Evolutionary conservation across 129 eudicot species (phyloP), one percentile per base, ranked within the genome.

Genomic region (Flaveria linearis): DNA sequence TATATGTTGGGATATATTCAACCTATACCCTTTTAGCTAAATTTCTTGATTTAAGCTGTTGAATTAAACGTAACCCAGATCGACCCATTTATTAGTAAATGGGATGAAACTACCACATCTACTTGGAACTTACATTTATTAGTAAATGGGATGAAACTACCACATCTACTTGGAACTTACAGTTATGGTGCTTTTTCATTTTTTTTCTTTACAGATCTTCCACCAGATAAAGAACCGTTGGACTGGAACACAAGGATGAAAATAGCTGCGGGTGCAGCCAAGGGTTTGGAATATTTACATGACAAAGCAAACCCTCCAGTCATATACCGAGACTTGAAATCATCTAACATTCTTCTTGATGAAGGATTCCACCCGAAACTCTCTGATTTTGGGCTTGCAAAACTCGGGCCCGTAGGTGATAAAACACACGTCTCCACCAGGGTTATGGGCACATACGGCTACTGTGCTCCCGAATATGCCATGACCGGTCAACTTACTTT

Each of bases 381-480:
- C 45, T 93, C 98, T 1, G 98, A 93, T 81, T 93, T 93, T 69
- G 98, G 98, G 58, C 98, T 93, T 43, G 98, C 98, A 15, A 93
- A 93, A 82, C 81, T 93, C 39, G 98, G 98, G 2, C 98, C 98
- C 5, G 95, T 93, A 62, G 98, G 98, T 23, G 98, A 93, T 80
- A 93, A 93, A 81, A 93, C 98, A 41, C 98, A 93, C 20, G 98
- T 93, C 41, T 93, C 98, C 45, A 93, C 98, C 51, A 76, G 98
- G 70, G 98, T 93, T 74, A 93, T 93, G 98, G 98, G 98, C 23
- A 93, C 98, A 45, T 93, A 93, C 60, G 98, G 98, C n/a, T 93
- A 93, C 72, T 93, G 98, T 88, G 98, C 98, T 70, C 98, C 98
- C 18, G 98, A 93, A 67, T 93, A 93, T 61, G 98, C 98, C 55